Conservation (phyloP, 2,329 filamentous ascomycete species). For the Fragosphaeria purpurea region DNA sequence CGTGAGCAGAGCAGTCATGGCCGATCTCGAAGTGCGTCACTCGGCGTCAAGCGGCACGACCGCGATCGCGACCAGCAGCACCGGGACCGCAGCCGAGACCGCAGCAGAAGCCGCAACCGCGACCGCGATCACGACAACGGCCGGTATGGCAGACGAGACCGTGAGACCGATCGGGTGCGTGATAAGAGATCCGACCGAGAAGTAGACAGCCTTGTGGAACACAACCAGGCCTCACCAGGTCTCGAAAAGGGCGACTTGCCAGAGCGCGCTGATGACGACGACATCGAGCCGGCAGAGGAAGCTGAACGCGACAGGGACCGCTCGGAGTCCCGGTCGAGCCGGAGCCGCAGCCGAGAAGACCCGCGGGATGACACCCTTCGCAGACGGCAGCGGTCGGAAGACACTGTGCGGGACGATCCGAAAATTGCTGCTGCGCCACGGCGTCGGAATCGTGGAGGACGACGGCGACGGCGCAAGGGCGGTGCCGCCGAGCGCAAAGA, state of each 20-base stretch:
- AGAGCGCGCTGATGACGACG: neutral
- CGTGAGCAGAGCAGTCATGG: conserved; percentile 20
- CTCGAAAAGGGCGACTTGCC: neutral
- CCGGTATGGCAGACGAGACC: conserved; percentile 22
- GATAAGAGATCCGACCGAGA: neutral
- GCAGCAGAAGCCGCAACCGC: conserved; percentile 5
- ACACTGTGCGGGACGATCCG: neutral
- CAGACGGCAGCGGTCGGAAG: neutral
- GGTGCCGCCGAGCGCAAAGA: neutral
- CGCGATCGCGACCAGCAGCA: conserved; percentile 26
- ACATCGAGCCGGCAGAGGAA: neutral
- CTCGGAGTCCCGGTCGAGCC: conserved; percentile 14
- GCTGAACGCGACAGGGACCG: neutral
- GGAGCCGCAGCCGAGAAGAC: conserved; percentile 8
- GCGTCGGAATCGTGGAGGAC: conserved; percentile 10
- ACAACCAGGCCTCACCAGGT: neutral
- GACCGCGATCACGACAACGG: conserved; percentile 15
- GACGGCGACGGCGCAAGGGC: conserved; percentile 6
- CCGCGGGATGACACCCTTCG: conserved; percentile 1
- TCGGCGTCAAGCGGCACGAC: conserved; percentile 16
- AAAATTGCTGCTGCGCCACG: neutral
- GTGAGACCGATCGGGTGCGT: conserved; percentile 14
- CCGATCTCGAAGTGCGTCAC: conserved; percentile 40
- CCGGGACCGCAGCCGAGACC: conserved; percentile 15
- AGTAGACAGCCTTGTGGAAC: neutral